Evolutionary conservation across 164 flowering plant genomes (phyloP), one percentile per base, ranked within the genome.

Genomic region (Chloranthus sessilifolius): DNA sequence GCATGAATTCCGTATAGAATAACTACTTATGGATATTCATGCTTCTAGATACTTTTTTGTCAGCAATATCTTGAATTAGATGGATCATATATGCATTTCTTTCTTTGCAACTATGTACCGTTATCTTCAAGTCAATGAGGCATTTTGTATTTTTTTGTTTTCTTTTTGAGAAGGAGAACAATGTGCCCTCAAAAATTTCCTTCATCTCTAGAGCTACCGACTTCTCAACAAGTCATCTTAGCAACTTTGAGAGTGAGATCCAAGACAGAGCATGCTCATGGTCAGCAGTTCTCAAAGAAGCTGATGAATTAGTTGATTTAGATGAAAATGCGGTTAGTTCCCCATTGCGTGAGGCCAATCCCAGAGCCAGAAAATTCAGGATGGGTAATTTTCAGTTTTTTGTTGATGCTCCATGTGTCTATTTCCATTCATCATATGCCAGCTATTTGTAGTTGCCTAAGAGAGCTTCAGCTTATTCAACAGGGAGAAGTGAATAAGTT

Each of bases 271-370:
- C 39, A 12, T 26, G 49, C 50, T 50, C 60, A 36, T 69, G 70
- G 76, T 67, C 74, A 40, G 45, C 55, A 43, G 65, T 64, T 40
- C 48, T 35, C 54, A 63, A 68, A 47, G 76, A 76, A 56, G 57
- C 68, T 15, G 65, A 71, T 37, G 73, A 66, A 37, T 69, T 80
- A 20, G 47, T 45, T 17, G 31, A n/a, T 47, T 50, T 63, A 30
- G 61, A 69, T 50, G 65, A 67, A 42, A 60, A 52, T 45, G 59
- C 60, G 50, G 22, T 45, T n/a, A 4, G 60, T 36, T 58, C 68
- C 43, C 60, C 81, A 23, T 65, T 53, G 28, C 59, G 43, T 63
- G 55, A 56, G 34, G 47, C 56, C 37, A 24, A 25, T 50, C 36
- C 54, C 15, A 72, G n/a, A n/a, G 50, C 48, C 16, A 57, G 24